These are phyloP conservation scores for Diaporthe destruens DNA, from an alignment of 2,329 filamentous ascomycete genomes.

Conservation along the genomic window DNA sequence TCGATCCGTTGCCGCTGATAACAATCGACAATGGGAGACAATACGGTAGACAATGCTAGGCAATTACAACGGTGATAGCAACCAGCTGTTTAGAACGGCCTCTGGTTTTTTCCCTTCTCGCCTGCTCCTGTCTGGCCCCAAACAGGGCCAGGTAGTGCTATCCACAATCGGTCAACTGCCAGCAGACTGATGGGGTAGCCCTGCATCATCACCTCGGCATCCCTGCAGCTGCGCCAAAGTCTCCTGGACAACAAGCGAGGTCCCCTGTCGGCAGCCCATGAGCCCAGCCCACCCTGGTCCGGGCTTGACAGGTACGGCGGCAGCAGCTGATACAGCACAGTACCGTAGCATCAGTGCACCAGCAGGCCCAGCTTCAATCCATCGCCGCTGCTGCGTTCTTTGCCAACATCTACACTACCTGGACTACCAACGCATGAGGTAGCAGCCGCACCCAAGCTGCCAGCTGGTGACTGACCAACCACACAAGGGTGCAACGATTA, in stretches of 20 bases:
- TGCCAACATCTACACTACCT: background rate
- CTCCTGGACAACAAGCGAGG: conserved; percentile 26
- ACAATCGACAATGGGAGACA: background rate
- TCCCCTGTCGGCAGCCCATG: background rate
- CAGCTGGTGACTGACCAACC: background rate
- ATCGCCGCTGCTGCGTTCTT: background rate
- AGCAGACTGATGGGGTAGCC: conserved; percentile 32
- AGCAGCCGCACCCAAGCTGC: background rate
- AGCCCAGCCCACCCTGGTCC: conserved; percentile 27
- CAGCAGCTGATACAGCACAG: conserved; percentile 10
- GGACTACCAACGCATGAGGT: background rate
- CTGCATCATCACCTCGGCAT: conserved; percentile 15
- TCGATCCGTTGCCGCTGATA: background rate
- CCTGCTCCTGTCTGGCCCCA: background rate
- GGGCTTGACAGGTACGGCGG: background rate
- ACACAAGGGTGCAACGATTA: background rate
- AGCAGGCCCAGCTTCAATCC: conserved; percentile 1
- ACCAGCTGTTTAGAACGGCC: conserved; percentile 12
- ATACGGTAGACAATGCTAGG: background rate
- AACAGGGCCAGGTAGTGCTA: background rate
- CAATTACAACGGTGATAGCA: conserved; percentile 22
- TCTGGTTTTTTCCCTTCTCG: conserved; percentile 1
- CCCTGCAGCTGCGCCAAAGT: conserved; percentile 32
- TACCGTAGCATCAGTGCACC: background rate
- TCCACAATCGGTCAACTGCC: conserved; percentile 32